Evolutionary conservation across 2,329 filamentous ascomycete species (phyloP).

Genomic region (Macrophomina tecta): DNA sequence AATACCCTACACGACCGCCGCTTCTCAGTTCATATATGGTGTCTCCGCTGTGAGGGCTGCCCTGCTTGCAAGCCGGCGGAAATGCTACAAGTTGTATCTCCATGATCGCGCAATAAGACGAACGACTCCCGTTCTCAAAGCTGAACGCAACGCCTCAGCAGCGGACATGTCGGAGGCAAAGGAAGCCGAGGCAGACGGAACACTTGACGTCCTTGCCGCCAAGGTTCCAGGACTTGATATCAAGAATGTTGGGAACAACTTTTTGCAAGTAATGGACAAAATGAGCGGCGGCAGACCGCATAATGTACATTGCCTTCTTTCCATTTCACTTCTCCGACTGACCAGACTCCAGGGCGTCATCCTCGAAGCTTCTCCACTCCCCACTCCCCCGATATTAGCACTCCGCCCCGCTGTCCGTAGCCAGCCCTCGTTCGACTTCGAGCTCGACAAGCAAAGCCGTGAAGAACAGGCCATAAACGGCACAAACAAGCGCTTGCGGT

Average conservation of each 20-base stretch:
- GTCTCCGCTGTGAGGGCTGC: conserved; percentile 81
- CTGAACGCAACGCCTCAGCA: neutral
- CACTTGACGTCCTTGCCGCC: conserved; percentile 30
- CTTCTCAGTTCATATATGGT: conserved; percentile 91
- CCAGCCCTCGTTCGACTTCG: conserved; percentile 34
- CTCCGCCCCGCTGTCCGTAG: neutral
- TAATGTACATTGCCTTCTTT: conserved; percentile 58
- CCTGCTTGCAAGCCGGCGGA: conserved; percentile 70
- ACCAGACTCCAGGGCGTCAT: conserved; percentile 66
- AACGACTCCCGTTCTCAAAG: neutral
- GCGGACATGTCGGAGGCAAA: neutral
- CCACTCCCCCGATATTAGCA: conserved; percentile 42
- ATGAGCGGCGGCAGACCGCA: conserved; percentile 84
- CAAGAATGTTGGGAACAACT: conserved; percentile 64
- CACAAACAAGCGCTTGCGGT: conserved; percentile 58
- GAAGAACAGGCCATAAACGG: conserved; percentile 81
- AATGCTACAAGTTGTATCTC: conserved; percentile 85
- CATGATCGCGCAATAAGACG: conserved; percentile 35
- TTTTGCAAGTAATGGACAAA: conserved; percentile 76
- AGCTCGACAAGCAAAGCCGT: conserved; percentile 68
- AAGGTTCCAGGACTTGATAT: conserved; percentile 47
- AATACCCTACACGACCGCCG: conserved; percentile 75
- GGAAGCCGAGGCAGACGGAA: neutral
- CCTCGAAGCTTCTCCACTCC: conserved; percentile 84
- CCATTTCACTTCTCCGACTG: conserved; percentile 12